These are phyloP conservation scores for Bassia scoparia DNA, from an alignment of 148 eudicot genomes.

Conservation along the genomic window DNA sequence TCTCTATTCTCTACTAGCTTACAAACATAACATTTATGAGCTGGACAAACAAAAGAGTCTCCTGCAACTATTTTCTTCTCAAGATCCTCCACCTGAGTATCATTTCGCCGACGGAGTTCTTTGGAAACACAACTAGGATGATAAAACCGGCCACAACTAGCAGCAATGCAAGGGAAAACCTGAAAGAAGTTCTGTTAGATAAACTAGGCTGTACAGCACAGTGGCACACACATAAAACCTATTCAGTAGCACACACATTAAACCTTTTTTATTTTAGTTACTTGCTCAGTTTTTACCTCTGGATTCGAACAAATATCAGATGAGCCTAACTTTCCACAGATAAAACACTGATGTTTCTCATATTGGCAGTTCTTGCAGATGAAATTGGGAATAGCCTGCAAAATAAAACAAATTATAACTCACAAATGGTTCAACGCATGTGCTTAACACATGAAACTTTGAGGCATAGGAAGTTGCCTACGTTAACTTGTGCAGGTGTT, in stretches of 20 bases:
- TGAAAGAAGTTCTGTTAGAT: constrained; percentile 28
- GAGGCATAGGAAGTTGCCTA: constrained; percentile 22
- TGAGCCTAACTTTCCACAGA: constrained; percentile 67
- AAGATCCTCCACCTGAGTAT: constrained; percentile 36
- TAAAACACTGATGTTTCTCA: constrained; percentile 74
- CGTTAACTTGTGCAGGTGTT: constrained; percentile 48
- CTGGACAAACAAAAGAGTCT: constrained; percentile 67
- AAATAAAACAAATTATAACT: background rate
- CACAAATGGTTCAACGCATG: background rate
- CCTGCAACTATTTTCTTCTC: constrained; percentile 57
- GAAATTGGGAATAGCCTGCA: constrained; percentile 62
- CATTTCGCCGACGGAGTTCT: constrained; percentile 40
- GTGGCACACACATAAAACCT: background rate
- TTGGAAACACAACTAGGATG: constrained; percentile 65
- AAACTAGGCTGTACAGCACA: constrained; percentile 1
- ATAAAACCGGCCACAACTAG: constrained; percentile 78
- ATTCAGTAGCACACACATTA: background rate
- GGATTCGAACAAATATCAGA: constrained; percentile 54
- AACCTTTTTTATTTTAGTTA: background rate
- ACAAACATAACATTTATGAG: constrained; percentile 61
- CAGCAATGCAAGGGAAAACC: constrained; percentile 84
- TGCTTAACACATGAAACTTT: constrained; percentile 14
- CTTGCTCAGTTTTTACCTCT: constrained; percentile 40
- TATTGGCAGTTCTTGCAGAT: constrained; percentile 63
- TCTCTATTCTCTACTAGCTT: constrained; percentile 53